Conservation (phyloP, 257 asterid species). For the Capsicum chinense region DNA sequence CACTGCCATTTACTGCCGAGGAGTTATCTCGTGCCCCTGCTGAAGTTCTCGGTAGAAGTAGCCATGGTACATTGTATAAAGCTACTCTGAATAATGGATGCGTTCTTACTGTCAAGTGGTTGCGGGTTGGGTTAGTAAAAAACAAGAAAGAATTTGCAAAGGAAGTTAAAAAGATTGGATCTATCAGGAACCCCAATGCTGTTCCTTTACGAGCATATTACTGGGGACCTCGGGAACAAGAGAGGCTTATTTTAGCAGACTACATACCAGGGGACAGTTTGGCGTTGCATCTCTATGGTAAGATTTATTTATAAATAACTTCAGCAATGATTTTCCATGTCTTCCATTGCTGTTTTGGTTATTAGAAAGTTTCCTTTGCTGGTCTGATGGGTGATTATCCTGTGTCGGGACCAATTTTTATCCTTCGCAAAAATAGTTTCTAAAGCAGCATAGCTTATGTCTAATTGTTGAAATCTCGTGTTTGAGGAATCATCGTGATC, state of each 20-base stretch:
- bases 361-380: neutral
- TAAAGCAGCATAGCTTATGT: conserved; percentile 3
- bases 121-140: conserved; percentile 90
- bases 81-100: conserved; percentile 82
- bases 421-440: neutral
- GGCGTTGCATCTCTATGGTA: conserved; percentile 92
- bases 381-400: conserved; percentile 19
- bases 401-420: conserved; percentile 10
- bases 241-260: conserved; percentile 83
- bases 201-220: conserved; percentile 81
- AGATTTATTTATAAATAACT: conserved; percentile 29
- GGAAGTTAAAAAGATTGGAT: conserved; percentile 86
- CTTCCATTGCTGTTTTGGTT: neutral
- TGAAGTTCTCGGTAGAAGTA: conserved; percentile 94
- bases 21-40: conserved; percentile 96
- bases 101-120: conserved; percentile 91
- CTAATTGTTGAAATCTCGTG: neutral
- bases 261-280: conserved; percentile 85
- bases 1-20: conserved; percentile 76
- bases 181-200: conserved; percentile 61
- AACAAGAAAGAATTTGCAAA: conserved; percentile 85
- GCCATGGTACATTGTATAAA: conserved; percentile 91
- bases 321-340: neutral
- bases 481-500: conserved; percentile 2
- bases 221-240: conserved; percentile 96